Conservation (phyloP, 75 land plant species). For the Sequoia sempervirens region DNA sequence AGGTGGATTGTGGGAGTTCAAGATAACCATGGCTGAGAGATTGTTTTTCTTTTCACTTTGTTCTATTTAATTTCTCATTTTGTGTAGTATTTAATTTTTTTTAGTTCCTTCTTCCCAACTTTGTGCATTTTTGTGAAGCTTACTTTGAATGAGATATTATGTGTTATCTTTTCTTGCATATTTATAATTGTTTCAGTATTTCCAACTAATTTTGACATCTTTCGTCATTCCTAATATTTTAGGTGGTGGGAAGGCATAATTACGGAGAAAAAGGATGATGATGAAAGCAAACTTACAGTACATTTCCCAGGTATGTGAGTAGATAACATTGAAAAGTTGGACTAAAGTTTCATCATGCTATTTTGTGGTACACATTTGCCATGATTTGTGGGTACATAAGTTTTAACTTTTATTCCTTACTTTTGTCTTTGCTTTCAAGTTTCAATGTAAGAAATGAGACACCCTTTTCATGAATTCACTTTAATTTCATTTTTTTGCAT, state of each 20-base stretch:
- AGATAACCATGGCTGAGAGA: background rate
- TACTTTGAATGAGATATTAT: background rate
- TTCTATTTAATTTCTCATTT: background rate
- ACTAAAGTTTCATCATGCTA: background rate
- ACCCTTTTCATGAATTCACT: background rate
- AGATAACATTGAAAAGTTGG: background rate
- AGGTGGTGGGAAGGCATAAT: constrained; percentile 95
- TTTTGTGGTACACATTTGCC: background rate
- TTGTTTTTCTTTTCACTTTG: background rate
- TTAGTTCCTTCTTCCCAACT: too few species aligned
- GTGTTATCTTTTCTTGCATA: background rate
- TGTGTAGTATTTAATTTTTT: too few species aligned
- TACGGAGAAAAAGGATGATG: constrained; percentile 43
- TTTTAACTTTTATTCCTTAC: background rate
- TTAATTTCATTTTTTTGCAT: background rate
- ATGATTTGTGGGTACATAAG: background rate
- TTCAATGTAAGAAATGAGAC: background rate
- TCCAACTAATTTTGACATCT: background rate
- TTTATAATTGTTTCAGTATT: background rate
- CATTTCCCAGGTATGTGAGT: constrained; percentile 62
- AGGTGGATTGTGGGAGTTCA: constrained; percentile 48
- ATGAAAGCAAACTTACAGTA: constrained; percentile 59
- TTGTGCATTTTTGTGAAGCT: background rate
- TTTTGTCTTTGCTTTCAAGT: background rate
- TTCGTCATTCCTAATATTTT: constrained; percentile 11